phyloP scores from a whole-genome alignment of 768 basidiomycete genomes.

The Mycena vitilis region DNA sequence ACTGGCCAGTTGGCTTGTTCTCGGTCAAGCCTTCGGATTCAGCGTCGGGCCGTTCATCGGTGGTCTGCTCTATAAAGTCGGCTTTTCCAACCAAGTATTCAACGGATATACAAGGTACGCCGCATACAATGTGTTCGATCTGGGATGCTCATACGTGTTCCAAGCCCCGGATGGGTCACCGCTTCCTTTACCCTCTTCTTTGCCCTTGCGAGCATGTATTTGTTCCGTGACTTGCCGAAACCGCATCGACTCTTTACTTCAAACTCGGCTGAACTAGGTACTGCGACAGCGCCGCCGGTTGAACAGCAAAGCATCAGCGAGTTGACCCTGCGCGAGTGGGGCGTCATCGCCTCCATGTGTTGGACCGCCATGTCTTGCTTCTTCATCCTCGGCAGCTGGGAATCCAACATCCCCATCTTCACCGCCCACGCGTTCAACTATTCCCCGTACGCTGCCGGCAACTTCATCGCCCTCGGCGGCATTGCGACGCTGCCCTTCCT shows the following conservation, averaged over 20 bases:
- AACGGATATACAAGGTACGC: slow-evolving; percentile 57
- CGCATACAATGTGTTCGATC: neutral
- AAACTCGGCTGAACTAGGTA: slow-evolving; percentile 10
- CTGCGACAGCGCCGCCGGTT: neutral
- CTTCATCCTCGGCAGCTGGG: slow-evolving; percentile 70
- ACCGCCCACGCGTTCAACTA: slow-evolving; percentile 58
- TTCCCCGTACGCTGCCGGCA: slow-evolving; percentile 73
- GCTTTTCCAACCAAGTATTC: slow-evolving; percentile 56
- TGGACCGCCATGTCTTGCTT: slow-evolving; percentile 73
- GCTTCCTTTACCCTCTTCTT: slow-evolving; percentile 53
- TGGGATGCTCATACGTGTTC: neutral
- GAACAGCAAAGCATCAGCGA: slow-evolving; percentile 29
- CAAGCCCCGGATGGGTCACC: slow-evolving; percentile 63
- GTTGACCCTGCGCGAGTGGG: slow-evolving; percentile 51
- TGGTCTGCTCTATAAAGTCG: slow-evolving; percentile 61
- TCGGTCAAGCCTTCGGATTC: slow-evolving; percentile 61
- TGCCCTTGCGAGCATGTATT: slow-evolving; percentile 46
- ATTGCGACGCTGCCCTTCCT: slow-evolving; percentile 74
- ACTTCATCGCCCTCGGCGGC: slow-evolving; percentile 78
- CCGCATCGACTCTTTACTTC: slow-evolving; percentile 5
- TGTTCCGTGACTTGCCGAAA: slow-evolving; percentile 43
- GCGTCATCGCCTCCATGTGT: slow-evolving; percentile 63
- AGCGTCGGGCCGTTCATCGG: slow-evolving; percentile 61
- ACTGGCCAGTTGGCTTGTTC: slow-evolving; percentile 61
- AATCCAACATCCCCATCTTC: slow-evolving; percentile 67